phyloP scores from a whole-genome alignment of 1,284 basidiomycete genomes.

The Trichosporon coremiiforme region DNA sequence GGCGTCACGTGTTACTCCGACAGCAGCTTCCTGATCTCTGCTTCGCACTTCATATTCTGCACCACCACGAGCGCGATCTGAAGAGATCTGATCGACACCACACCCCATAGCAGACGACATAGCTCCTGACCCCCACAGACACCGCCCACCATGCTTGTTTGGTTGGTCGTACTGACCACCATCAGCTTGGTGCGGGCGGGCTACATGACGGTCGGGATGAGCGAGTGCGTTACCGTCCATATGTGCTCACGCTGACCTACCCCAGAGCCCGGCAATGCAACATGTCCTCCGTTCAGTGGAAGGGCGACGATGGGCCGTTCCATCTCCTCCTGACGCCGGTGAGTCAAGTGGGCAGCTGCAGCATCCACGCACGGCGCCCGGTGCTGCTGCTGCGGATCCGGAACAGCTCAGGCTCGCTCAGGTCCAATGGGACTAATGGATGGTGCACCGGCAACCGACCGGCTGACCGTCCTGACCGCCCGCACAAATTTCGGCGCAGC shows the following conservation, averaged over 20 bases:
- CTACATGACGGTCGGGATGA: constrained; percentile 32
- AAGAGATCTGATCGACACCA: background rate
- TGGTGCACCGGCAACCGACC: background rate
- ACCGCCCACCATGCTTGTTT: constrained; percentile 14
- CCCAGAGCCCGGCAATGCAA: constrained; percentile 26
- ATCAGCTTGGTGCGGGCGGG: constrained; percentile 23
- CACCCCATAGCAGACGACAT: background rate
- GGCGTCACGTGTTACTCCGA: background rate
- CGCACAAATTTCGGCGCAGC: background rate
- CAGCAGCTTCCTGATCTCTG: background rate
- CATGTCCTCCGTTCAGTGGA: constrained; percentile 36
- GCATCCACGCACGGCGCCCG: background rate
- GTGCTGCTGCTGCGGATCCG: background rate
- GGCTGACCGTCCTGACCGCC: background rate
- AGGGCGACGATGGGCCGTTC: constrained; percentile 52
- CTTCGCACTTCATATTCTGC: background rate
- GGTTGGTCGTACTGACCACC: constrained; percentile 8
- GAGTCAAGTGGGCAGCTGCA: background rate
- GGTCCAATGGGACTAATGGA: too few relatives aligned
- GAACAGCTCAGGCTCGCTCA: too few relatives aligned
- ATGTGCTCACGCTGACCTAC: constrained; percentile 7
- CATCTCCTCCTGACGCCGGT: constrained; percentile 53
- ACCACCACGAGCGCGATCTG: background rate
- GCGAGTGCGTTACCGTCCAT: constrained; percentile 20
- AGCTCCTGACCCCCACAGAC: background rate